A percentile compares a stretch with the other conserved stretches of the same genome.
phyloP scores from a whole-genome alignment of 1,139 yeast genomes.

The Geotrichum macrosporum region DNA sequence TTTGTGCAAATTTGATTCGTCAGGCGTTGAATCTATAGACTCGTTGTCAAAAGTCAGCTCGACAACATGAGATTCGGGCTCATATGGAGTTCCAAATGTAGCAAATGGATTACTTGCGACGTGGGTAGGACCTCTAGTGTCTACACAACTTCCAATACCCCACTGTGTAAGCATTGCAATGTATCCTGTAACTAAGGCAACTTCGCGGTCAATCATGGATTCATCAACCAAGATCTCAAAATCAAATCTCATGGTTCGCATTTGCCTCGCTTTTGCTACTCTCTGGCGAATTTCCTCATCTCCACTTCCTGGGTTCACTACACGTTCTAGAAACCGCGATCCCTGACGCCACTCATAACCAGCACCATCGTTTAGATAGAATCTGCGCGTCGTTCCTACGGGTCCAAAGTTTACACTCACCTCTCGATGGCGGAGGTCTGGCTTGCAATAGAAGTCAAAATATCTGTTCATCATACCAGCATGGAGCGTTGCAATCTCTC shows the following conservation, averaged over 20 bases:
- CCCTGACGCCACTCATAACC: constrained; percentile 54
- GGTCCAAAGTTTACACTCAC: constrained; percentile 25
- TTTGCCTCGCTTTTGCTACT: constrained; percentile 51
- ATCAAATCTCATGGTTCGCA: constrained; percentile 58
- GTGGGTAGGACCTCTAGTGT: constrained; percentile 52
- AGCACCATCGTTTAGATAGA: constrained; percentile 50
- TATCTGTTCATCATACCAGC: constrained; percentile 47
- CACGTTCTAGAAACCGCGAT: constrained; percentile 49
- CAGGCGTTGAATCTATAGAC: background rate
- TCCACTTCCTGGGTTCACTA: constrained; percentile 53
- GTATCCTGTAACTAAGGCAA: constrained; percentile 55
- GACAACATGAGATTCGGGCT: constrained; percentile 9
- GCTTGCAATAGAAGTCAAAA: constrained; percentile 50
- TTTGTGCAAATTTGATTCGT: too few relatives aligned
- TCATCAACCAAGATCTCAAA: constrained; percentile 55
- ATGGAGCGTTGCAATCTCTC: constrained; percentile 50
- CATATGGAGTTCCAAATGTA: background rate
- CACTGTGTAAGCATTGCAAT: constrained; percentile 60
- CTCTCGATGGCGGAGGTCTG: constrained; percentile 46
- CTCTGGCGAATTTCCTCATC: constrained; percentile 51
- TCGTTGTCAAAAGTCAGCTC: constrained; percentile 14
- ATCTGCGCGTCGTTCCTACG: constrained; percentile 39
- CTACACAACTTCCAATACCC: constrained; percentile 53
- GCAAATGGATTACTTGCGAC: constrained; percentile 12
- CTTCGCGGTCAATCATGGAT: constrained; percentile 44